These are phyloP conservation scores for Iberis pinnata DNA, from an alignment of 345 rosid species.

Conservation along the genomic window DNA sequence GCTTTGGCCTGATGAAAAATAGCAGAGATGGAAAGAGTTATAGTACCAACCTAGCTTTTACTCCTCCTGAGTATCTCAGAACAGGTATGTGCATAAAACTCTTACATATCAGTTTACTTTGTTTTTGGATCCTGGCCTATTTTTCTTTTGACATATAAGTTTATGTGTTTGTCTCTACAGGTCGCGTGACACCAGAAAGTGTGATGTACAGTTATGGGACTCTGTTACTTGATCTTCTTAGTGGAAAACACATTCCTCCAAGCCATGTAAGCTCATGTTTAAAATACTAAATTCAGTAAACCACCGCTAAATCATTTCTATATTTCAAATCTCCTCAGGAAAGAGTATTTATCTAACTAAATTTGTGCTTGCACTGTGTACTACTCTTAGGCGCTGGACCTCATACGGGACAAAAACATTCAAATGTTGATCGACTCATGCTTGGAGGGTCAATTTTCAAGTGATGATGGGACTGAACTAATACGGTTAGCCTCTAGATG, in stretches of 20 bases:
- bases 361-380: slow-evolving; percentile 2
- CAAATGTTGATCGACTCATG: slow-evolving; percentile 87
- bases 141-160: background rate
- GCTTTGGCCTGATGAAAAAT: slow-evolving; percentile 93
- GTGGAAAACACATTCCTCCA: slow-evolving; percentile 96
- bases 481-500: slow-evolving; percentile 89
- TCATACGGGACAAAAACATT: slow-evolving; percentile 83
- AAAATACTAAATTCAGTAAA: background rate
- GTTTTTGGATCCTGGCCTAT: background rate
- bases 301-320: background rate
- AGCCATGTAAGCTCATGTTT: slow-evolving; percentile 60
- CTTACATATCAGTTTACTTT: background rate
- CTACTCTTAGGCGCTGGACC: slow-evolving; percentile 69
- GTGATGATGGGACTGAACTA: slow-evolving; percentile 79
- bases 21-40: slow-evolving; percentile 95
- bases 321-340: background rate
- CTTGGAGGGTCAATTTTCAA: slow-evolving; percentile 81
- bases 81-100: slow-evolving; percentile 64
- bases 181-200: slow-evolving; percentile 89
- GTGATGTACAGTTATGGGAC: slow-evolving; percentile 97
- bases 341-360: background rate
- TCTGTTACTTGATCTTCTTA: slow-evolving; percentile 88
- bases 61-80: slow-evolving; percentile 94
- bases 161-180: slow-evolving; percentile 33
- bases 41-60: slow-evolving; percentile 87